Base-by-base conservation (phyloP, 2,329 filamentous ascomycete genomes). In the Cytospora mali region DNA sequence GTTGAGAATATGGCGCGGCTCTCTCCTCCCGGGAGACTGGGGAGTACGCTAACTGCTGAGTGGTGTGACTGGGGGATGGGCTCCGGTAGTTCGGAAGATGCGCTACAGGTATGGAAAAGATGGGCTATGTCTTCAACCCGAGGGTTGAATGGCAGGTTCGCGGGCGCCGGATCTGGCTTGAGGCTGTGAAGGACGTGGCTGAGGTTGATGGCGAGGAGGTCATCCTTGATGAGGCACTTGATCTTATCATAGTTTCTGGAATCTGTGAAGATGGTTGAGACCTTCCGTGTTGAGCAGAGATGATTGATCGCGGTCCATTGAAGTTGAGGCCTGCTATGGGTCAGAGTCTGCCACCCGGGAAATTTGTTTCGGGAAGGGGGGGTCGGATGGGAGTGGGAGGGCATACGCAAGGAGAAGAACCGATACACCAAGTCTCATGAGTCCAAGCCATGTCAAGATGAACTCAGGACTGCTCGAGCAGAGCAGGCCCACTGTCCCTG, bases 61-160 rank as follows among this genome's bases (percentile, higher is more conserved):
- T 77, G 77, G 68, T 88, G 84, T 1, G 76, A 79, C 63, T 89
- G 85, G 0, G 80, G 78, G 1, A 89, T 87, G 0, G 84, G 84
- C 63, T 89, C 89, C 0, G 87, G 86, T 1, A 85, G 70, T 0
- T 86, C 86, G 0, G 82, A 84, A 0, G 86, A 88, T 2, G 87
- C 89, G 0, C 86, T 87, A 0, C 87, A 89, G 0, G 86, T 88
- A 68, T 89, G 86, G 66, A 83, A 81, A 27, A 87, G 74, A 69
- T 87, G 88, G 0, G 86, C 85, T 16, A 81, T 70, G 14, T 82
- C 77, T 1, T 64, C 25, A 61, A 11, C 27, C 53, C 42, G 27
- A 16, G 33, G 55, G 9, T n/a, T 10, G 16, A 48, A 35, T 7
- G 33, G 14, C 2, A 42, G 25, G 14, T 27, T 27, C 11, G 49